A percentile compares a stretch with the other conserved stretches of the same genome.
Evolutionary conservation across 345 rosid species (phyloP).

Genomic region (Eucalyptus regnans): DNA sequence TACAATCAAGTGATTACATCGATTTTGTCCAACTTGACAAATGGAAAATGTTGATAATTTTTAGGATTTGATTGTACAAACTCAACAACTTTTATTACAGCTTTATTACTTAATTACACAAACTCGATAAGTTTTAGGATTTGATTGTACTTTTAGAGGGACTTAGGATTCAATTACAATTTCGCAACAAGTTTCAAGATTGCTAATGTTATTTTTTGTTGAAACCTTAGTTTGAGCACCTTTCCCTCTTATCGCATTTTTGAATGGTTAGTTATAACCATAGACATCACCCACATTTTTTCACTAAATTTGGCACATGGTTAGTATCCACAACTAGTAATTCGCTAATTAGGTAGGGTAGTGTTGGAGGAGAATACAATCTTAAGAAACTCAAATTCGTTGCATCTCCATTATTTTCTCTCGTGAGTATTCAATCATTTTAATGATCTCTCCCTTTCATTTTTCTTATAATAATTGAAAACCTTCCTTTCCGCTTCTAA

Average conservation of each 20-base stretch:
- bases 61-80: accelerated
- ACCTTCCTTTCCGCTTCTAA: not conserved
- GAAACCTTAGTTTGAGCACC: not conserved
- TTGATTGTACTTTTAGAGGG: accelerated
- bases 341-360: not conserved
- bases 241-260: too few species aligned
- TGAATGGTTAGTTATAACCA: too few species aligned
- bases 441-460: not conserved
- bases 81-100: accelerated
- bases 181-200: accelerated
- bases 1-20: too few species aligned
- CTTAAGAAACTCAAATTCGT: accelerated
- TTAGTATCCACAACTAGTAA: too few species aligned
- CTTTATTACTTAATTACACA: too few species aligned
- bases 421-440: not conserved
- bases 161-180: accelerated
- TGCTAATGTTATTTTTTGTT: too few species aligned
- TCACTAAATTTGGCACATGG: too few species aligned
- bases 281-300: too few species aligned
- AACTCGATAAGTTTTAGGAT: too few species aligned
- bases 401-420: not conserved
- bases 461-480: too few species aligned
- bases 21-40: too few species aligned
- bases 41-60: too few species aligned
- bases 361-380: not conserved